Evolutionary conservation across 1,139 yeast genomes (phyloP), one percentile per base, ranked within the genome.

Genomic region (Saccharomycopsis hybrid): DNA sequence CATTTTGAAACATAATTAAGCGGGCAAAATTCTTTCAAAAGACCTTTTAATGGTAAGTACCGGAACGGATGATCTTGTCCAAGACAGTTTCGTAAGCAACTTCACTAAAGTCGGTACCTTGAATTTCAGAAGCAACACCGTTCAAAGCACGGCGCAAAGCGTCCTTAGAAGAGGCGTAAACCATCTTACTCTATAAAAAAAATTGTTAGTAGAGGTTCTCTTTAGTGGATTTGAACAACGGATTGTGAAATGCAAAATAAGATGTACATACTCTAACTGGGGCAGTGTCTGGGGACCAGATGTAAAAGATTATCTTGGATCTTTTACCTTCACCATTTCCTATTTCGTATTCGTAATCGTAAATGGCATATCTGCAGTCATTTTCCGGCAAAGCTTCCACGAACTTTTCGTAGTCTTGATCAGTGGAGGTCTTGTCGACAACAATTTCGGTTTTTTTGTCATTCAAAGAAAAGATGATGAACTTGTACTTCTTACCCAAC

Each of bases 201-300:
- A 7, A 25, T 36, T 30, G 41, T 32, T 29, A 37, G 41, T 36
- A 24, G 18, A 18, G 18, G 18, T 18, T 18, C 18, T 18, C 36
- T 29, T 29, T 41, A 28, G n/a, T 44, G 18, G 9, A n/a, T 25
- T 24, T 37, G 11, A 31, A 30, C 28, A 8, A 3, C 33, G 18
- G 18, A 18, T 18, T 18, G 24, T 33, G n/a, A 36, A 25, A 39
- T 11, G n/a, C 47, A 24, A 41, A 41, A 18, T 18, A 18, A 18
- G 18, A 18, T 18, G 18, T 37, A 51, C 54, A 43, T 49, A 49
- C 53, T 73, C 89, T 85, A 63, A 94, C 82, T 56, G 95, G 88
- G 50, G 97, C 96, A 56, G 95, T 85, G 68, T 94, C 98, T 63
- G 98, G 98, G 57, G 97, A 82, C 99, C 99, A 92, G 60, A 94